These are phyloP conservation scores for Penicillium atrosanguineum DNA, from an alignment of 495 filamentous ascomycete genomes.

Conservation along the genomic window DNA sequence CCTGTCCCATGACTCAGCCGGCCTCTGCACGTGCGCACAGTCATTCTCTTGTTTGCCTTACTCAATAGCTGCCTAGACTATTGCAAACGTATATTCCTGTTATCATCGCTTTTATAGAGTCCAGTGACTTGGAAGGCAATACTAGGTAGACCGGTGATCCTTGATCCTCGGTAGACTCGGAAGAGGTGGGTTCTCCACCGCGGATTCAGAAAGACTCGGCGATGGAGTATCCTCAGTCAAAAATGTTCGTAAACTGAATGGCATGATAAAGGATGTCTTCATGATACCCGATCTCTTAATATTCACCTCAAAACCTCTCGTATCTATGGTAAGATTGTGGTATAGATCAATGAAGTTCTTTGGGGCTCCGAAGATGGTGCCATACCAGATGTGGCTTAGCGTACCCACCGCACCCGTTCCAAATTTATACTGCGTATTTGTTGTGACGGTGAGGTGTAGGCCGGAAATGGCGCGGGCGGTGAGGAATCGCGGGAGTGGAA, in stretches of 20 bases:
- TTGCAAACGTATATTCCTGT: background rate
- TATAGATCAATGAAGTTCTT: background rate
- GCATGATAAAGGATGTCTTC: background rate
- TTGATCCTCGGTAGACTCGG: background rate
- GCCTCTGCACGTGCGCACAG: constrained; percentile 13
- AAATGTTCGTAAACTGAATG: background rate
- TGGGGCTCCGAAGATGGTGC: background rate
- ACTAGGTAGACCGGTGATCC: background rate
- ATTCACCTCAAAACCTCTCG: background rate
- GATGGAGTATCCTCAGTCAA: background rate
- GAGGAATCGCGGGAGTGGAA: too few species aligned
- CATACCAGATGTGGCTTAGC: background rate
- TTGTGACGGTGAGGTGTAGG: too few species aligned
- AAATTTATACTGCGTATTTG: background rate
- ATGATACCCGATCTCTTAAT: background rate
- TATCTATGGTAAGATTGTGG: too few species aligned
- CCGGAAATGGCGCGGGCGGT: too few species aligned
- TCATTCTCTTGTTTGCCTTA: constrained; percentile 5
- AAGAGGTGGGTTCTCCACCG: background rate
- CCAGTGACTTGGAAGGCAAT: background rate
- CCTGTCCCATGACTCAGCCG: constrained; percentile 7
- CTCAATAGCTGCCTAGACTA: background rate
- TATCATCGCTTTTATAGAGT: background rate
- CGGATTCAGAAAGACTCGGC: background rate
- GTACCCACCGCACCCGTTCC: background rate